These are phyloP conservation scores for Protomyces arabidopsidicola DNA, from an alignment of 1,139 yeast genomes.

Conservation along the genomic window DNA sequence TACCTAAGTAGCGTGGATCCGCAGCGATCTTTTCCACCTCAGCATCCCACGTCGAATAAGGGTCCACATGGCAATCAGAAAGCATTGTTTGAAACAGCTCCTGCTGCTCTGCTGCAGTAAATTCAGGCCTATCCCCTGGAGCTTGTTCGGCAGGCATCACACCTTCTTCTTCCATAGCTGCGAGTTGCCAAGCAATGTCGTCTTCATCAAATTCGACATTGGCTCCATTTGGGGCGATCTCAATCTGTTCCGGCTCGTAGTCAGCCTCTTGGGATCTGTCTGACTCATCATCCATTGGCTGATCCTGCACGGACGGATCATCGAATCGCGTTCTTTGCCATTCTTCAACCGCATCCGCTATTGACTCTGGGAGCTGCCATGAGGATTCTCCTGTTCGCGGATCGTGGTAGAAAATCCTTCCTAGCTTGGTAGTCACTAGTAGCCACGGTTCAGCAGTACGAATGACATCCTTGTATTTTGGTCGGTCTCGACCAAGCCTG, in stretches of 20 bases:
- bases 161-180: conserved; percentile 33
- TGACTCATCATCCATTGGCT: conserved; percentile 7
- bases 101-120: conserved; percentile 28
- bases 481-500: conserved; percentile 7
- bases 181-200: conserved; percentile 34
- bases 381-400: conserved; percentile 38
- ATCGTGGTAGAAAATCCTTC: conserved; percentile 48
- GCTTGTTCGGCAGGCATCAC: conserved; percentile 2
- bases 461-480: conserved; percentile 24
- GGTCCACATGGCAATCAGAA: conserved; percentile 39
- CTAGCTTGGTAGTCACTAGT: conserved; percentile 45
- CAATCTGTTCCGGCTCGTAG: conserved; percentile 31
- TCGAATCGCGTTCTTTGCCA: neutral
- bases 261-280: conserved; percentile 23
- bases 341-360: conserved; percentile 36
- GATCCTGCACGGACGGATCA: too few species aligned
- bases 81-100: conserved; percentile 36
- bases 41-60: conserved; percentile 48
- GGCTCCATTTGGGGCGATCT: conserved; percentile 29
- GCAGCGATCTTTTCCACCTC: conserved; percentile 44
- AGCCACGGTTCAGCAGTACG: conserved; percentile 41
- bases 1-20: conserved; percentile 43
- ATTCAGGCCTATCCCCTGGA: conserved; percentile 31
- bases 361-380: conserved; percentile 44
- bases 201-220: conserved; percentile 33